These are phyloP conservation scores for Recurvomyces mirabilis DNA, from an alignment of 495 filamentous ascomycete species.

Conservation along the genomic window DNA sequence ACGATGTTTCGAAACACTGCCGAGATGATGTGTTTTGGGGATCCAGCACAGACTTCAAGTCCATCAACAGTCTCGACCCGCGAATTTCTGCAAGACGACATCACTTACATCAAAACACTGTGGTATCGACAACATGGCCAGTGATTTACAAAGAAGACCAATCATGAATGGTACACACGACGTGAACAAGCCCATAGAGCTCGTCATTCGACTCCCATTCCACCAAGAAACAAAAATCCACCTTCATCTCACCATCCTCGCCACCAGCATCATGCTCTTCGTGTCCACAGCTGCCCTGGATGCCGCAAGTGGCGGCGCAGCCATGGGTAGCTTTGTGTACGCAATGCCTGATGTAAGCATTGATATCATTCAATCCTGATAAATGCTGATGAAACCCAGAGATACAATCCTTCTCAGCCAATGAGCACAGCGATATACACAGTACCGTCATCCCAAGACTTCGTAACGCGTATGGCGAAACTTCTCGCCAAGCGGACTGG, in stretches of 20 bases:
- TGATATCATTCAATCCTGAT: not conserved
- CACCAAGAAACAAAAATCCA: slow-evolving; percentile 69
- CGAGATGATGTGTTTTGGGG: no score
- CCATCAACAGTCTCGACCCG: no score
- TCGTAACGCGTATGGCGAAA: slow-evolving; percentile 73
- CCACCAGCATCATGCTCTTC: slow-evolving; percentile 59
- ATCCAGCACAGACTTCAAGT: no score
- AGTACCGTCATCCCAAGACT: slow-evolving; percentile 64
- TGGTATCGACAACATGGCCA: no score
- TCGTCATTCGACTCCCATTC: slow-evolving; percentile 68
- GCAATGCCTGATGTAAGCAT: slow-evolving; percentile 75
- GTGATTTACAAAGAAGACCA: no score
- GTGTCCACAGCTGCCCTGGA: slow-evolving; percentile 60
- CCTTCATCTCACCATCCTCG: slow-evolving; percentile 58
- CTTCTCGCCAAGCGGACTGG: slow-evolving; percentile 59
- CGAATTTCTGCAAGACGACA: no score
- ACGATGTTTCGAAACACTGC: no score
- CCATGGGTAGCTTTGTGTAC: slow-evolving; percentile 79
- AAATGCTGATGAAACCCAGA: no score
- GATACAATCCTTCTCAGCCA: slow-evolving; percentile 44
- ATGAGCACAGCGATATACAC: slow-evolving; percentile 72
- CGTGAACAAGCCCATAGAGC: slow-evolving; percentile 42
- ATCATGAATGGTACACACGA: slow-evolving; percentile 16
- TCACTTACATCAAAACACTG: no score
- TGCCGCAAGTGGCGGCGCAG: slow-evolving; percentile 38